Conservation (phyloP, 352 stramenopile species). For the Phytophthora crassamura region DNA sequence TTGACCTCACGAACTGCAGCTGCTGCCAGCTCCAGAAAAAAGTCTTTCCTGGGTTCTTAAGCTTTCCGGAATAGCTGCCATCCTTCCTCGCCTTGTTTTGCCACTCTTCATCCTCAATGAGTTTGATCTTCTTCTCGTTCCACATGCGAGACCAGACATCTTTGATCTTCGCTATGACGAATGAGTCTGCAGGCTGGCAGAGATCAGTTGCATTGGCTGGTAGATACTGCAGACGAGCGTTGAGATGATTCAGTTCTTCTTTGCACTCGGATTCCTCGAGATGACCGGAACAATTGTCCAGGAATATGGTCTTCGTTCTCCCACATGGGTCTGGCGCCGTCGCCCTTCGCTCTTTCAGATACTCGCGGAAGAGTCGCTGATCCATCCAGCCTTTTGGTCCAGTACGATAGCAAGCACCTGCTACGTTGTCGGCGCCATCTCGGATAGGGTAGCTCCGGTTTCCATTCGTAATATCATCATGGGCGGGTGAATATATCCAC, state of each 20-base stretch:
- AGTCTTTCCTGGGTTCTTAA: slow-evolving; percentile 1
- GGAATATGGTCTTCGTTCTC: too few species aligned
- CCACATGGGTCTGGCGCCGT: too few species aligned
- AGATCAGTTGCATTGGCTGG: too few species aligned
- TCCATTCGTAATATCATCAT: slow-evolving; percentile 18
- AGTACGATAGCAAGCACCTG: slow-evolving; percentile 13
- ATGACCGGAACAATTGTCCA: too few species aligned
- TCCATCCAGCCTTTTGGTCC: too few species aligned
- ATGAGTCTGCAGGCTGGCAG: too few species aligned
- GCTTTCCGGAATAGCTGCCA: neutral
- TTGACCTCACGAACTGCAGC: slow-evolving; percentile 34
- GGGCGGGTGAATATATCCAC: slow-evolving; percentile 6
- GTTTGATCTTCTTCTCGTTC: slow-evolving; percentile 4
- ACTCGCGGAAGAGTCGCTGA: too few species aligned
- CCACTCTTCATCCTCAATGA: neutral
- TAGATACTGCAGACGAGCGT: too few species aligned
- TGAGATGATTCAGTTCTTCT: too few species aligned
- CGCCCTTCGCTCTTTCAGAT: too few species aligned
- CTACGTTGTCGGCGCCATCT: neutral
- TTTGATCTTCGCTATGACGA: neutral
- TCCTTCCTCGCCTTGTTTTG: neutral
- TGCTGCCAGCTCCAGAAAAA: slow-evolving; percentile 28
- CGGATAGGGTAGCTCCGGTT: slow-evolving; percentile 5
- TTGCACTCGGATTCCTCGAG: too few species aligned
- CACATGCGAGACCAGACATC: neutral